Conservation (phyloP, 371 early-diverging fungal genomes). For the Mycotypha africana region DNA sequence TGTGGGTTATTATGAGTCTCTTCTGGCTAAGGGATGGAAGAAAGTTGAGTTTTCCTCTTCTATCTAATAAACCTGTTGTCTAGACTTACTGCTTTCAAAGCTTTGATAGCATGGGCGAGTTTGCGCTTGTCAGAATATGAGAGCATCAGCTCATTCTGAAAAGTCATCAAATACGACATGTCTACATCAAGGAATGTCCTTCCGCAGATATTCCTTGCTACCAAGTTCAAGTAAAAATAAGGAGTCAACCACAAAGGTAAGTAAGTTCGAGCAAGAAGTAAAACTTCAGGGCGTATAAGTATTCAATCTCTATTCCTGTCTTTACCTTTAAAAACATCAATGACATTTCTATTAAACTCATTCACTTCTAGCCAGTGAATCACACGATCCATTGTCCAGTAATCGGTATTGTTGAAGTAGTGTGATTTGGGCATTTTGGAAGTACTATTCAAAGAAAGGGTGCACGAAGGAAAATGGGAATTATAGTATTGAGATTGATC, state of each 20-base stretch:
- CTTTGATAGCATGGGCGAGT: constrained; percentile 21
- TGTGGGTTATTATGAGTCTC: constrained; percentile 1
- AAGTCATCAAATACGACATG: constrained; percentile 11
- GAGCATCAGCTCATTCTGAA: constrained; percentile 12
- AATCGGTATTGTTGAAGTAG: too few relatives aligned
- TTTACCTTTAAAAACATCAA: constrained; percentile 21
- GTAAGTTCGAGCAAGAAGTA: neutral
- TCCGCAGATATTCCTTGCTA: constrained; percentile 20
- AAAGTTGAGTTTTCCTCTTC: too few relatives aligned
- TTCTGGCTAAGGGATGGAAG: constrained; percentile 4
- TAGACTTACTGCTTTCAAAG: constrained; percentile 19
- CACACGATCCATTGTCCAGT: constrained; percentile 19
- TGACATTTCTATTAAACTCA: constrained; percentile 10
- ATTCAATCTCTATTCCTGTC: too few relatives aligned
- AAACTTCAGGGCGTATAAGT: too few relatives aligned
- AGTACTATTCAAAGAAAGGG: too few relatives aligned
- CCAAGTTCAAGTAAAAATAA: constrained; percentile 1
- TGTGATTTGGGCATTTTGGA: too few relatives aligned
- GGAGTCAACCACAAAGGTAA: neutral
- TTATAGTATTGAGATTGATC: too few relatives aligned
- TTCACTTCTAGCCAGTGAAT: constrained; percentile 17
- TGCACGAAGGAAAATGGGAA: too few relatives aligned
- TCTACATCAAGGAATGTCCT: constrained; percentile 16
- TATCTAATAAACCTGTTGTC: neutral
- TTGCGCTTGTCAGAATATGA: constrained; percentile 23